Evolutionary conservation across 2,329 filamentous ascomycete species (phyloP).

Genomic region (Cordyceps javanica): DNA sequence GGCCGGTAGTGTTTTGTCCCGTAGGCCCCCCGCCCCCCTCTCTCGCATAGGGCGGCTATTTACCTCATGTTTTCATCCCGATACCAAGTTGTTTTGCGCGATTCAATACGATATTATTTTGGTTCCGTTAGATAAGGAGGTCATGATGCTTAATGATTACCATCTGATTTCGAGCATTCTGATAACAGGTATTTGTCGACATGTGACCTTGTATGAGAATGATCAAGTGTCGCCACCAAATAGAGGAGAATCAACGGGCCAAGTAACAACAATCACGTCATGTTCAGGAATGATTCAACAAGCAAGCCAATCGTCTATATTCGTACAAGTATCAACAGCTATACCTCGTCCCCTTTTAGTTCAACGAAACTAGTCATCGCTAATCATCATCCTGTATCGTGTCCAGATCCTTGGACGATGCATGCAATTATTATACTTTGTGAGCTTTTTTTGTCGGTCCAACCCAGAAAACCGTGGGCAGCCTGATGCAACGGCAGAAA

Average conservation of each 20-base stretch:
- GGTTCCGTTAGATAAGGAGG: too few relatives aligned
- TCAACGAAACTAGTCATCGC: slow-evolving; percentile 8
- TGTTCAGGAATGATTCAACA: not conserved
- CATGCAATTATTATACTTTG: slow-evolving; percentile 12
- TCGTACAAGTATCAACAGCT: slow-evolving; percentile 13
- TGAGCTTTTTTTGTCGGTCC: slow-evolving; percentile 4
- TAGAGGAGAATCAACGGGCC: not conserved
- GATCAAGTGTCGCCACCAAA: too few relatives aligned
- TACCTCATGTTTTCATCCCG: too few relatives aligned
- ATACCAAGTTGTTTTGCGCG: too few relatives aligned
- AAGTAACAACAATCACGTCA: not conserved
- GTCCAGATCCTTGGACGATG: slow-evolving; percentile 8
- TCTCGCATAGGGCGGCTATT: too few relatives aligned
- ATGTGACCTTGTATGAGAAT: too few relatives aligned
- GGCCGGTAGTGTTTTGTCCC: too few relatives aligned
- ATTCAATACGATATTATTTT: too few relatives aligned
- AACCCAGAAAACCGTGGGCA: not conserved
- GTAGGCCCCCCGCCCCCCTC: too few relatives aligned
- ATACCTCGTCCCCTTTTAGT: not conserved
- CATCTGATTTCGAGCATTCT: too few relatives aligned
- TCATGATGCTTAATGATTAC: too few relatives aligned
- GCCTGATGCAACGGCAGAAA: not conserved
- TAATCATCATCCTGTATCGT: slow-evolving; percentile 8
- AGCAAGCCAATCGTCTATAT: slow-evolving; percentile 11
- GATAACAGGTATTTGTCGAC: too few relatives aligned